Base-by-base conservation (phyloP, 2,329 filamentous ascomycete species). In the Chaetomium olivaceum region DNA sequence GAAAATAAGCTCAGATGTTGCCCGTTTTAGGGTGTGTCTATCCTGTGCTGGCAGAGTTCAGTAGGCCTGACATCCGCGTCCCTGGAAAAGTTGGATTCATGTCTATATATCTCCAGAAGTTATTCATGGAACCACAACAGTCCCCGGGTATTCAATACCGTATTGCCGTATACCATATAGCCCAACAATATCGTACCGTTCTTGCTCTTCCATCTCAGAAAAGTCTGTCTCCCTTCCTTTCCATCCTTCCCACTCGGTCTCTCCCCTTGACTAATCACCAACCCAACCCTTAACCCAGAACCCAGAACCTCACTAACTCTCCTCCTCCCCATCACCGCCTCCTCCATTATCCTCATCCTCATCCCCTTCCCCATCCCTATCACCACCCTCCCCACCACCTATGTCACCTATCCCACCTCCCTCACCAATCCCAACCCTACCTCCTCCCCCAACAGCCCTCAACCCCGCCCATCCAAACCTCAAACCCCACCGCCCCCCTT, bases 391-490 rank as follows among this genome's bases (percentile, higher is more conserved):
- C 31, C 36, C 51, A 29, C 36, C 39, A 39, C 50, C 54, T n/a
- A 58, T 43, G 39, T 58, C 29, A 52, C 63, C 46, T 29, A 3
- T 6, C 27, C 6, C 6, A 23, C 62, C 63, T 21, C 67, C 69
- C 66, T 67, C 70, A 56, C 58, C 58, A 52, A 70, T 66, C 63
- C 62, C 69, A 39, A 71, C 29, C 4, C 4, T 8, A 4, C 36
- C 36, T 39, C 36, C 36, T 12, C 12, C 16, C 4, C 36, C 72
- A 23, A 79, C 71, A 11, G 75, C 77, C 70, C 76, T 80, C 14
- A 89, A 61, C 0, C 92, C 92, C 92, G 0, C 86, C 88, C 74
- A 85, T 86, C 71, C 83, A 87, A 64, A 97, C 89, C 76, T 93
- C 89, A 76, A 93, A 96, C 73, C 91, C 89, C 4, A 89, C 81